phyloP scores from a whole-genome alignment of 2,329 filamentous ascomycete species.

The Colletotrichum spaethianum region DNA sequence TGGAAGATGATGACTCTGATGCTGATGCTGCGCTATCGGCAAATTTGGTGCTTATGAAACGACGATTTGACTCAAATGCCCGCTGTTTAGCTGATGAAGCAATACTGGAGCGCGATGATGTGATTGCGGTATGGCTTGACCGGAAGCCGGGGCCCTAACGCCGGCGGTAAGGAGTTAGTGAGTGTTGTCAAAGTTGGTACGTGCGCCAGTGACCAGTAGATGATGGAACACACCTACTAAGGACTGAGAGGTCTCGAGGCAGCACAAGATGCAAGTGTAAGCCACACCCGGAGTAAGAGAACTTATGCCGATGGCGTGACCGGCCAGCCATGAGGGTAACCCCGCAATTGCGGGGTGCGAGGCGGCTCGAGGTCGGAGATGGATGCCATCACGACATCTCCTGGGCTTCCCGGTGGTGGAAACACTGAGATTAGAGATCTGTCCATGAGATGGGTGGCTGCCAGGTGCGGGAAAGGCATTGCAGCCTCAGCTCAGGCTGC shows the following conservation, averaged over 20 bases:
- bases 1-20: neutral
- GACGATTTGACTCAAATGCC: conserved; percentile 21
- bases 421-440: conserved; percentile 1
- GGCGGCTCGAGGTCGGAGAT: conserved; percentile 28
- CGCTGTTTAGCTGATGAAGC: conserved; percentile 37
- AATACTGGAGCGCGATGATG: conserved; percentile 41
- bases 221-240: neutral
- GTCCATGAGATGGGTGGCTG: neutral
- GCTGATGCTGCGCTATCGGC: conserved; percentile 17
- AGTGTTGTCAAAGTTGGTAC: neutral
- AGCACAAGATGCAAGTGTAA: neutral
- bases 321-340: conserved; percentile 21
- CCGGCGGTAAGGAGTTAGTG: conserved; percentile 29
- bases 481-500: neutral
- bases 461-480: neutral
- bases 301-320: conserved; percentile 38
- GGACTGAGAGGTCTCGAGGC: neutral
- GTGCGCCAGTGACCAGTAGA: conserved; percentile 14
- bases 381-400: conserved; percentile 33
- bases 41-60: conserved; percentile 19
- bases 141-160: conserved; percentile 28
- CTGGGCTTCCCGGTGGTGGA: conserved; percentile 23
- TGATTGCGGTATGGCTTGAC: conserved; percentile 38
- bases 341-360: conserved; percentile 39
- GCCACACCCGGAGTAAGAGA: conserved; percentile 11